Percentiles rank a stretch among this genome's conserved stretches.
Conservation (phyloP, 2,329 filamentous ascomycete genomes). For the Neocatenulostroma microsporum region DNA sequence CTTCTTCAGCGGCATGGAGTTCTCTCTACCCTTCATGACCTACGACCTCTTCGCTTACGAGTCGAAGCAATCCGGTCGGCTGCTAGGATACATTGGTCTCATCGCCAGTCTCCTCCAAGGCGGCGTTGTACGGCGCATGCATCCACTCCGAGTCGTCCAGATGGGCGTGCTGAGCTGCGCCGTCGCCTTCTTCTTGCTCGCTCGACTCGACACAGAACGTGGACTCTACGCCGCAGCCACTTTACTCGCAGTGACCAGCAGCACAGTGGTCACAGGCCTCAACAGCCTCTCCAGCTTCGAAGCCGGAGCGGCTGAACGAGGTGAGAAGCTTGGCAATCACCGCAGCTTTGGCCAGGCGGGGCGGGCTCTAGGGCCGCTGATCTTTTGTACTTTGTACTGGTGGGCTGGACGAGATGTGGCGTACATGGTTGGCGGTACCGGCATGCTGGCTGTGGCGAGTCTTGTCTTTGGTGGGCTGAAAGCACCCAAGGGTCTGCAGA, state of each 20-base stretch:
- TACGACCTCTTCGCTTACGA: slow-evolving; percentile 84
- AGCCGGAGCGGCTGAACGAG: slow-evolving; percentile 69
- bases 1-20: slow-evolving; percentile 98
- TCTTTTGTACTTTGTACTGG: slow-evolving; percentile 97
- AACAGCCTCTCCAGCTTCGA: slow-evolving; percentile 91
- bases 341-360: slow-evolving; percentile 78
- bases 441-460: slow-evolving; percentile 66
- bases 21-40: slow-evolving; percentile 94
- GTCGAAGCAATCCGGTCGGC: slow-evolving; percentile 69
- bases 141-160: slow-evolving; percentile 71
- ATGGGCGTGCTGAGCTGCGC: slow-evolving; percentile 72
- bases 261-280: slow-evolving; percentile 87
- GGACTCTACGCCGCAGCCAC: slow-evolving; percentile 76
- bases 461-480: slow-evolving; percentile 66
- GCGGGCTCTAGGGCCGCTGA: slow-evolving; percentile 72
- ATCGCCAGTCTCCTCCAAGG: slow-evolving; percentile 90
- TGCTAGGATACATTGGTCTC: slow-evolving; percentile 86
- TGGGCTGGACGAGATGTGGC: slow-evolving; percentile 88
- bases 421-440: slow-evolving; percentile 70
- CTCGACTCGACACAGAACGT: slow-evolving; percentile 57
- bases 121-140: slow-evolving; percentile 75
- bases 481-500: slow-evolving; percentile 41
- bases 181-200: slow-evolving; percentile 70
- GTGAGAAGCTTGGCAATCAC: slow-evolving; percentile 77
- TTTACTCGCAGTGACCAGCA: slow-evolving; percentile 79